Conservation (phyloP, 2,329 filamentous ascomycete genomes). For the Colletotrichum tanaceti region DNA sequence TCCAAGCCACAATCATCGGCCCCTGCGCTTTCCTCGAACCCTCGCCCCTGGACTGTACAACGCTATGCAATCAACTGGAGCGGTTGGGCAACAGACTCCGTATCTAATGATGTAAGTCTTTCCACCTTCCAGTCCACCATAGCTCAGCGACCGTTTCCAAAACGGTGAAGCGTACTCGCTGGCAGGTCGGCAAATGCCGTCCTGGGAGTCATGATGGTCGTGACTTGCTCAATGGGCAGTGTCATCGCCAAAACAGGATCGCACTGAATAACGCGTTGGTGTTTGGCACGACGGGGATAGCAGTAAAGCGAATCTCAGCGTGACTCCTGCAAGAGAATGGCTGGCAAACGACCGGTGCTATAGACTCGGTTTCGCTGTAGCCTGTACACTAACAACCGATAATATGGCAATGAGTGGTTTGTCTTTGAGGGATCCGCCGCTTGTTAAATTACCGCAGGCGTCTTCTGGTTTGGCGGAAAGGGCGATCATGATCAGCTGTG, state of each 20-base stretch:
- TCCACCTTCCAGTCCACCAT: background rate
- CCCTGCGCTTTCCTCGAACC: constrained; percentile 46
- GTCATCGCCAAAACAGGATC: constrained; percentile 26
- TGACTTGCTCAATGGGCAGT: constrained; percentile 24
- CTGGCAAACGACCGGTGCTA: background rate
- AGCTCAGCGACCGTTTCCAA: too few species aligned
- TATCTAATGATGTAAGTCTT: constrained; percentile 47
- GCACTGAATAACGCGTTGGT: constrained; percentile 25
- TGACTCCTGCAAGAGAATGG: too few species aligned
- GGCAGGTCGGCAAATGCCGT: constrained; percentile 15
- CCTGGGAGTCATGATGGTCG: constrained; percentile 27
- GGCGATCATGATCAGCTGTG: constrained; percentile 45
- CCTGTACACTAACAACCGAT: constrained; percentile 43
- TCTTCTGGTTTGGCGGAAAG: constrained; percentile 47
- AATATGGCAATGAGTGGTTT: constrained; percentile 44
- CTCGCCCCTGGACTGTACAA: constrained; percentile 48
- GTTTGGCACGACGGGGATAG: constrained; percentile 28
- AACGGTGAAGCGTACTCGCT: background rate
- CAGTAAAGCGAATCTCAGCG: constrained; percentile 3
- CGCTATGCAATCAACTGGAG: constrained; percentile 48
- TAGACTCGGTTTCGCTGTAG: too few species aligned
- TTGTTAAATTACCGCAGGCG: constrained; percentile 43
- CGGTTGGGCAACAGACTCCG: constrained; percentile 47
- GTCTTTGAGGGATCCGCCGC: constrained; percentile 45
- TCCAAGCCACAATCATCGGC: constrained; percentile 46